Conservation (phyloP, 306 rosid species). For the Amphicarpaea edgeworthii region DNA sequence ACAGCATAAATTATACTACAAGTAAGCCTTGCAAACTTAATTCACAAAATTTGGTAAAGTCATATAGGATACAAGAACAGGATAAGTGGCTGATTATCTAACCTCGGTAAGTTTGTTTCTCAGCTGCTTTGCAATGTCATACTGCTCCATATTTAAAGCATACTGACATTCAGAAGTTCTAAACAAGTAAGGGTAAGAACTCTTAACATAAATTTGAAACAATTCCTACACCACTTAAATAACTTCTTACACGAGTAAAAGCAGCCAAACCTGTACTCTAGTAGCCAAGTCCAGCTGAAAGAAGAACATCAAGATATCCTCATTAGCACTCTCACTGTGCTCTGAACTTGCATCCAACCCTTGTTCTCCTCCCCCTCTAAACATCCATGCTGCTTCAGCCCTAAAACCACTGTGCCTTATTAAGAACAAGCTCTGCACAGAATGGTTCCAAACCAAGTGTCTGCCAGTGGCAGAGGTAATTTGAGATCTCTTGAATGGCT, state of each 20-base stretch:
- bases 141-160: slow-evolving; percentile 88
- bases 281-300: slow-evolving; percentile 92
- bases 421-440: slow-evolving; percentile 46
- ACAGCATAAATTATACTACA: slow-evolving; percentile 18
- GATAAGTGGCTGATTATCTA: slow-evolving; percentile 37
- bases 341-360: slow-evolving; percentile 73
- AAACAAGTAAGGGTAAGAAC: slow-evolving; percentile 35
- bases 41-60: slow-evolving; percentile 11
- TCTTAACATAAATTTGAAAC: slow-evolving; percentile 31
- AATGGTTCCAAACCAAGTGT: slow-evolving; percentile 55
- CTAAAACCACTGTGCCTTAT: slow-evolving; percentile 51
- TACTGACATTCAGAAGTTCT: slow-evolving; percentile 58
- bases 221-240: background rate
- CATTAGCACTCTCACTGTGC: slow-evolving; percentile 88
- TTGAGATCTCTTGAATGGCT: slow-evolving; percentile 53
- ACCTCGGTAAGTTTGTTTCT: slow-evolving; percentile 91
- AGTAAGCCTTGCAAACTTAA: slow-evolving; percentile 22
- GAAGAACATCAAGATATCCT: slow-evolving; percentile 86
- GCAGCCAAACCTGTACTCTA: slow-evolving; percentile 78
- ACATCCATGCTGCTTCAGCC: slow-evolving; percentile 84
- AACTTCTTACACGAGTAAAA: slow-evolving; percentile 20
- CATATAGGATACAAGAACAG: slow-evolving; percentile 19
- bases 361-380: slow-evolving; percentile 78
- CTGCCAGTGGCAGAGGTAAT: slow-evolving; percentile 44
- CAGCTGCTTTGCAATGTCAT: slow-evolving; percentile 86